Percentiles rank a stretch among this genome's conserved stretches.
Evolutionary conservation across 306 rosid genomes (phyloP).

Genomic region (Pachyrhizus erosus): DNA sequence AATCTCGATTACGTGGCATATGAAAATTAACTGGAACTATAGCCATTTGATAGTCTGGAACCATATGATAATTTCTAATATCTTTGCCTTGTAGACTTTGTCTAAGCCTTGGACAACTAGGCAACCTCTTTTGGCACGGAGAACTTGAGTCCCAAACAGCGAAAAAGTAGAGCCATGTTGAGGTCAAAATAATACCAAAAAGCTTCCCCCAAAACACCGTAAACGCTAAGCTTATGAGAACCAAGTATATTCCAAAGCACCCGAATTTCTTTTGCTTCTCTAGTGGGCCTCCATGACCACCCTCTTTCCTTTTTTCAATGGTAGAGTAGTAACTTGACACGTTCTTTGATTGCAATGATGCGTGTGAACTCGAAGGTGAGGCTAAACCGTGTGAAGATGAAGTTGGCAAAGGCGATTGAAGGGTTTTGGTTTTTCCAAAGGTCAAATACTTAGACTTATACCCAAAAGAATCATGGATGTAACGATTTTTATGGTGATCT

Average conservation of each 20-base stretch:
- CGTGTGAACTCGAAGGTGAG: conserved; percentile 37
- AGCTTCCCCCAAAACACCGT: conserved; percentile 72
- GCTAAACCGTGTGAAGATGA: conserved; percentile 23
- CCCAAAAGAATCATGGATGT: conserved; percentile 42
- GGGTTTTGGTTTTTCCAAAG: conserved; percentile 3
- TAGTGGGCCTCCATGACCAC: neutral
- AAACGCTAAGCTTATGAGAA: conserved; percentile 60
- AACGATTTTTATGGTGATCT: conserved; percentile 39
- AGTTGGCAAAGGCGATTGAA: neutral
- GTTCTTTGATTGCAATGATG: conserved; percentile 26
- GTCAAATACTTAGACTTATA: conserved; percentile 39
- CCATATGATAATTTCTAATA: neutral
- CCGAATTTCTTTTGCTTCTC: conserved; percentile 47
- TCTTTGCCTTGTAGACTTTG: conserved; percentile 18
- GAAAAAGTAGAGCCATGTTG: conserved; percentile 53
- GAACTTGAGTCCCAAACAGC: conserved; percentile 29
- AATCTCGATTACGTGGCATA: neutral
- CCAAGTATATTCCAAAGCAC: conserved; percentile 49
- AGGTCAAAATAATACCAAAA: conserved; percentile 58
- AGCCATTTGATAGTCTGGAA: neutral
- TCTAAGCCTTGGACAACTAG: conserved; percentile 39
- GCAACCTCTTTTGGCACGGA: conserved; percentile 30
- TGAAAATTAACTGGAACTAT: neutral
- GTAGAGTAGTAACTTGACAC: conserved; percentile 4
- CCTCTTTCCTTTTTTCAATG: conserved; percentile 20